A percentile compares a stretch with the other conserved stretches of the same genome.
Conservation (phyloP, 2,329 filamentous ascomycete genomes). For the Xylariaceae sp. region DNA sequence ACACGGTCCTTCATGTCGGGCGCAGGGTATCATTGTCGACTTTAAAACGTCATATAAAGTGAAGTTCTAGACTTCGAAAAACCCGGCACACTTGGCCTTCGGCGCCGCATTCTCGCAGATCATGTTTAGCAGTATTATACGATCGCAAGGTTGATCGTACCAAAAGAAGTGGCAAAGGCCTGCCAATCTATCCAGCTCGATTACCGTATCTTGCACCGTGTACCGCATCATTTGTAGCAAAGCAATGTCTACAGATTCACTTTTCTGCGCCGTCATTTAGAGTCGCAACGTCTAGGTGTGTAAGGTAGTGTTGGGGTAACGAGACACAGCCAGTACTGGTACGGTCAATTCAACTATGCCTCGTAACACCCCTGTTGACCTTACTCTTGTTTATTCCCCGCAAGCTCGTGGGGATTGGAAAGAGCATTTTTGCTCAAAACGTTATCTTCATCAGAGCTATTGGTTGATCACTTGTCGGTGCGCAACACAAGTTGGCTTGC, state of each 20-base stretch:
- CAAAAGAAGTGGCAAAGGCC: not conserved
- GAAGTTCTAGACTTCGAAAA: not conserved
- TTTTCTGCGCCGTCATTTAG: not conserved
- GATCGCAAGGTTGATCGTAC: constrained; percentile 1
- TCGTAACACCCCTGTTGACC: too few species aligned
- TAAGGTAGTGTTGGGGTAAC: not conserved
- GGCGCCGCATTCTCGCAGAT: not conserved
- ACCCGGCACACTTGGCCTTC: not conserved
- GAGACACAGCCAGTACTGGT: too few species aligned
- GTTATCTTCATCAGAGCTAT: not conserved
- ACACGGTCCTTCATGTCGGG: not conserved
- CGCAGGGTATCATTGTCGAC: not conserved
- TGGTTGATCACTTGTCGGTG: not conserved
- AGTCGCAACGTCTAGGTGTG: not conserved
- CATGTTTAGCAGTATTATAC: not conserved
- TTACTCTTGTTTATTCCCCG: too few species aligned
- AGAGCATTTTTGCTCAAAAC: too few species aligned
- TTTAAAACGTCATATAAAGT: not conserved
- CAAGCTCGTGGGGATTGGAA: too few species aligned
- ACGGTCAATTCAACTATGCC: too few species aligned
- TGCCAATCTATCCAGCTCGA: constrained; percentile 8
- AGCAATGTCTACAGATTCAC: not conserved
- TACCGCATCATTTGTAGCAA: not conserved
- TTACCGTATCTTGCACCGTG: not conserved
- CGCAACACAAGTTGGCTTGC: not conserved